These are phyloP conservation scores for Candida freyschussii DNA, from an alignment of 1,139 yeast genomes.

Conservation along the genomic window DNA sequence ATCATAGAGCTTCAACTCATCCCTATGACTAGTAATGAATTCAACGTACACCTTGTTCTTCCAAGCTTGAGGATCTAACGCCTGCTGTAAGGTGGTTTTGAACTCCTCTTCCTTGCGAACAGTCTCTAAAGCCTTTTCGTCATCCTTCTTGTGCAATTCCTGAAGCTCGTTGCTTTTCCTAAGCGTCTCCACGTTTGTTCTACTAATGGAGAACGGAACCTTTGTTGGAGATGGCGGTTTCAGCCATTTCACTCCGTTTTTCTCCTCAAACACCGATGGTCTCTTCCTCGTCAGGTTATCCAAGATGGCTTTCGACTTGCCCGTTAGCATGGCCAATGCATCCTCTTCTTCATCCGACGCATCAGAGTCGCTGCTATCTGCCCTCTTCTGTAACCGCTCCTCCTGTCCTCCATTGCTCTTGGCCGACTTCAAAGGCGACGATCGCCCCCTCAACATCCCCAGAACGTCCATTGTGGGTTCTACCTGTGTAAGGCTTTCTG, in stretches of 20 bases:
- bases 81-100: conserved; percentile 3
- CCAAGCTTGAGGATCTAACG: conserved; percentile 12
- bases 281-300: conserved; percentile 5
- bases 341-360: conserved; percentile 9
- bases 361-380: not conserved
- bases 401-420: too few relatives aligned
- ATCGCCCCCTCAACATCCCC: too few relatives aligned
- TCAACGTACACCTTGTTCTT: conserved; percentile 13
- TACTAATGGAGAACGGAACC: conserved; percentile 3
- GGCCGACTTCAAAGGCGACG: too few relatives aligned
- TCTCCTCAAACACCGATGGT: conserved; percentile 10
- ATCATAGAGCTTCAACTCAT: conserved; percentile 12
- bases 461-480: too few relatives aligned
- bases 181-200: conserved; percentile 5
- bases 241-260: conserved; percentile 6
- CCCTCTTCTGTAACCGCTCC: too few relatives aligned
- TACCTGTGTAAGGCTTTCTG: too few relatives aligned
- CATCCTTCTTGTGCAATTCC: conserved; percentile 14
- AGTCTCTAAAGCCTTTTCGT: conserved; percentile 7
- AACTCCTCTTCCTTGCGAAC: conserved; percentile 10
- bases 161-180: conserved; percentile 10
- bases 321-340: conserved; percentile 4
- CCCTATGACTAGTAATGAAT: conserved; percentile 8
- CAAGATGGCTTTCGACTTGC: not conserved
- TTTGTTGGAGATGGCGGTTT: conserved; percentile 8